Conservation (phyloP, 1,284 basidiomycete genomes). For the Clitocybe nebularis region DNA sequence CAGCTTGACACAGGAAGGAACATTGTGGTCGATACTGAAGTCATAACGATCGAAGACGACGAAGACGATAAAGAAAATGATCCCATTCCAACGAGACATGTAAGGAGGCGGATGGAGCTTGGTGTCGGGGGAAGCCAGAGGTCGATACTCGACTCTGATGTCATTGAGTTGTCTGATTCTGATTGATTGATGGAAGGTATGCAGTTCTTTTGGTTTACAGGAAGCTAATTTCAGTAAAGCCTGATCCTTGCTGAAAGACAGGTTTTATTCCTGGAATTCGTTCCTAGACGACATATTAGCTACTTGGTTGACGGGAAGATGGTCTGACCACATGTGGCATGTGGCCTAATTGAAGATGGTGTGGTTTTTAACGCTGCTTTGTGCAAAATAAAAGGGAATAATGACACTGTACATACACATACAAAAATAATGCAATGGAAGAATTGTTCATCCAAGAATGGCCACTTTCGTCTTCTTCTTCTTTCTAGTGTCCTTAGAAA, state of each 20-base stretch:
- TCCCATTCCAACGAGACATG: conserved; percentile 47
- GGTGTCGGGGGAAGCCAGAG: conserved; percentile 11
- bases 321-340: no score
- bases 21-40: conserved; percentile 27
- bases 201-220: no score
- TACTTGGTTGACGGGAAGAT: no score
- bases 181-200: conserved; percentile 18
- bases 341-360: no score
- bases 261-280: no score
- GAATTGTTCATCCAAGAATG: conserved; percentile 55
- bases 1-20: background rate
- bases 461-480: conserved; percentile 70
- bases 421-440: conserved; percentile 16
- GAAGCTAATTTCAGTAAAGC: no score
- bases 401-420: no score
- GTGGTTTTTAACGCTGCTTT: no score
- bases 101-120: conserved; percentile 36
- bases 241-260: no score
- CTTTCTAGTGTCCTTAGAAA: conserved; percentile 72
- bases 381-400: no score
- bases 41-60: conserved; percentile 32
- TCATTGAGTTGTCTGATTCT: conserved; percentile 52
- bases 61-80: conserved; percentile 62
- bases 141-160: conserved; percentile 24
- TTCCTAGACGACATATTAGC: no score